Conservation (phyloP, 345 rosid species). For the Pseudoturritis turrita region DNA sequence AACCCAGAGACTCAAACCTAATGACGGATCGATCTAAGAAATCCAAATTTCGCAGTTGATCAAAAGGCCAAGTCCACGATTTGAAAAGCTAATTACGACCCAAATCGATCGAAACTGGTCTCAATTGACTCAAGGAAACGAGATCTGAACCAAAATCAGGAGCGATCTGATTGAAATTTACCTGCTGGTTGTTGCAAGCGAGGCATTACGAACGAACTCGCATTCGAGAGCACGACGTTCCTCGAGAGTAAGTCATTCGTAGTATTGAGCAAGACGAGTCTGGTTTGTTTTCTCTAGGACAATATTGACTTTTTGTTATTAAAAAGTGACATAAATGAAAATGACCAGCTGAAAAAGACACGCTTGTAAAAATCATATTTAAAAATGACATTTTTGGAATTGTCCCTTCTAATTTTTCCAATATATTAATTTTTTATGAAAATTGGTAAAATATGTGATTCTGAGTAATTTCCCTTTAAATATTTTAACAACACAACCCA, state of each 20-base stretch:
- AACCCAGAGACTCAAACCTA: neutral
- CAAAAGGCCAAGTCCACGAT: constrained; percentile 6
- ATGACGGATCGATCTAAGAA: neutral
- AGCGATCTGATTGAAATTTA: constrained; percentile 14
- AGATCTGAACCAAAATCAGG: neutral
- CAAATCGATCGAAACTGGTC: neutral
- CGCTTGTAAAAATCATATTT: too few species aligned
- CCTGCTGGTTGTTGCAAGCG: constrained; percentile 97
- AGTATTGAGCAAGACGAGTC: constrained; percentile 96
- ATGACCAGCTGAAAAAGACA: too few species aligned
- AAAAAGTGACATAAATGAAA: too few species aligned
- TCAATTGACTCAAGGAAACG: neutral
- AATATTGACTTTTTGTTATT: too few species aligned
- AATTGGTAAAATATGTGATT: too few species aligned
- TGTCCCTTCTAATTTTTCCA: too few species aligned
- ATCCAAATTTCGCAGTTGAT: neutral
- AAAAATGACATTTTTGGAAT: too few species aligned
- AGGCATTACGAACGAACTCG: constrained; percentile 99
- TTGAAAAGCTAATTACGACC: neutral
- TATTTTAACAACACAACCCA: too few species aligned
- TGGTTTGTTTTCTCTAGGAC: too few species aligned
- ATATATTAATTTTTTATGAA: too few species aligned
- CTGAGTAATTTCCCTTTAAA: too few species aligned
- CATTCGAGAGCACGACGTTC: constrained; percentile 98
- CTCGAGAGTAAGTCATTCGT: constrained; percentile 96